Evolutionary conservation across 2,329 filamentous ascomycete genomes (phyloP), one percentile per base, ranked within the genome.

Genomic region (Colletotrichum sp.): DNA sequence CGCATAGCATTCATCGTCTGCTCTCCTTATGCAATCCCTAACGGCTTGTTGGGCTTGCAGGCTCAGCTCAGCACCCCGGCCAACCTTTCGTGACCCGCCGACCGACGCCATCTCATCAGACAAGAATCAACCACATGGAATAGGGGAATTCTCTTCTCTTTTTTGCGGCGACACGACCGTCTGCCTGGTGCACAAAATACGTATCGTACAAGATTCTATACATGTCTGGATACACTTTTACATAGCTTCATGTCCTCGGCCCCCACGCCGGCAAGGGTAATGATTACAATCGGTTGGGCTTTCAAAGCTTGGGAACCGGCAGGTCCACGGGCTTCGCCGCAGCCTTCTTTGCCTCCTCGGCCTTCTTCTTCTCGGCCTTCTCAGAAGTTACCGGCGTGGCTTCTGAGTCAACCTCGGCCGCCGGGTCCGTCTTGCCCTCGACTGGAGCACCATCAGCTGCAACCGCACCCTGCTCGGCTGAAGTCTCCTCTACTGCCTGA

Each of bases 161-260:
- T 63, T 25, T 12, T 28, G 30, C 55, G 69, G 55, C 70, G 30
- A 48, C 34, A 44, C n/a, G 13, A n/a, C 19, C 25, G 22, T 36
- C 36, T 39, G 70, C 59, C 65, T 48, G 44, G 19, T 61, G 65
- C 70, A 65, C 70, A 69, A 52, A 69, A 48, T 44, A 30, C 69
- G 64, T 76, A 76, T 76, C 74, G 74, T 76, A 76, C 74, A 76
- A 76, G 74, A 27, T 63, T 68, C 74, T 76, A 74, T 74, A 76
- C 74, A 74, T 74, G 64, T 74, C 65, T 74, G 70, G 71, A 74
- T 76, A 74, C 74, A 76, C 25, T 76, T 59, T 28, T 74, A 74
- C 74, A 74, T 69, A n/a, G 32, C 69, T 72, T 72, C 57, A 70
- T 48, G 12, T 44, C 11, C 25, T 25, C 55, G 30, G 32, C 55